These are phyloP conservation scores for Harrya chromipes DNA, from an alignment of 768 basidiomycete species.

Conservation along the genomic window DNA sequence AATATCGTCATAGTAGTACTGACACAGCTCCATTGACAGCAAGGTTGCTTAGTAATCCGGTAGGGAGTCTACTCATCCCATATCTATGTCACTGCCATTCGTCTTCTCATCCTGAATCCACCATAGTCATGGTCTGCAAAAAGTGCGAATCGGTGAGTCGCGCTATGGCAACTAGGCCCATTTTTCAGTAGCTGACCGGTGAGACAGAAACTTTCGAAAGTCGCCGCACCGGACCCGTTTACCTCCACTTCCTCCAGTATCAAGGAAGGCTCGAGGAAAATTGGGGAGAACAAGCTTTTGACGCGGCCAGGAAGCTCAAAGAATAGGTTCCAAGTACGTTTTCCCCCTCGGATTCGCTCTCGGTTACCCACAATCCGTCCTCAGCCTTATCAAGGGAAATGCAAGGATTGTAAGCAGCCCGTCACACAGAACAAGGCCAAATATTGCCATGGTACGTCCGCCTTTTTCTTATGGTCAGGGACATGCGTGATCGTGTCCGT, in stretches of 20 bases:
- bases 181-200: not conserved
- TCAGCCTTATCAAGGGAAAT: constrained; percentile 78
- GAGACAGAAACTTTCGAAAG: constrained; percentile 80
- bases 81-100: constrained; percentile 4
- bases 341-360: constrained; percentile 11
- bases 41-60: constrained; percentile 19
- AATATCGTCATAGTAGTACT: no score
- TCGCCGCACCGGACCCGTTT: constrained; percentile 89
- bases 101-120: not conserved
- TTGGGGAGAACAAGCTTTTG: constrained; percentile 84
- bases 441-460: constrained; percentile 76
- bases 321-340: constrained; percentile 71
- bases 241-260: constrained; percentile 67
- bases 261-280: constrained; percentile 76
- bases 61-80: not conserved
- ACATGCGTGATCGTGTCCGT: constrained; percentile 5
- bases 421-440: constrained; percentile 85
- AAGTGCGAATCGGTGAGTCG: constrained; percentile 72
- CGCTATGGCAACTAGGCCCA: constrained; percentile 12
- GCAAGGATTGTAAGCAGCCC: constrained; percentile 83
- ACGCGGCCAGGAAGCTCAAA: constrained; percentile 66
- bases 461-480: constrained; percentile 2
- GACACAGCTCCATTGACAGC: no score
- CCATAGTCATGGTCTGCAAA: constrained; percentile 71
- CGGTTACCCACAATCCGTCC: not conserved